Evolutionary conservation across 2,329 filamentous ascomycete species (phyloP), one percentile per base, ranked within the genome.

Genomic region (Stenocarpella maydis): DNA sequence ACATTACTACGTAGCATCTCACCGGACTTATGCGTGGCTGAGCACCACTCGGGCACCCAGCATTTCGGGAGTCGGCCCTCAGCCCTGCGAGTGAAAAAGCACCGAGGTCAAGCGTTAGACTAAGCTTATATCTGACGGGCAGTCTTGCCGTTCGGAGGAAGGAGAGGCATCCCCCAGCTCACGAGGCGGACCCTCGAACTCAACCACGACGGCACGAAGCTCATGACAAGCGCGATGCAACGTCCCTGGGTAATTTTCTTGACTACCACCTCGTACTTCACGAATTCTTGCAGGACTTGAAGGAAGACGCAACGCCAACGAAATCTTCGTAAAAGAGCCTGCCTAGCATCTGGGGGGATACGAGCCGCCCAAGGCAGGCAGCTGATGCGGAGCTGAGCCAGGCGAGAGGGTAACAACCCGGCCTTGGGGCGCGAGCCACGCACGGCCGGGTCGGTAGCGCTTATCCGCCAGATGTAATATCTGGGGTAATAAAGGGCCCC

Each of bases 1-100:
- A 24, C 41, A 64, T n/a, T 68, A 52, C 31, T 70, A 68, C 69
- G 69, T 68, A 61, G 34, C 50, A 64, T 68, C 55, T 67, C 26
- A 64, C 41, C 31, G n/a, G 49, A 19, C 53, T 55, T 34, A 28
- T 19, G 21, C 31, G 65, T 63, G 69, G 69, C 69, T 68, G 49
- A 70, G 69, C 31, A 58, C 5, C 26, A 39, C 43, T 54, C 54
- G 37, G 54, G 39, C 24, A n/a, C 24, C 26, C 34, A 41, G 19
- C 37, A 55, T 4, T 31, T 26, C 41, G 4, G 31, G 24, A 68
- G 26, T 28, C 41, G 28, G 47, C n/a, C 39, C 55, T 68, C 54
- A 69, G 54, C 68, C 54, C 47, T 67, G 55, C 41, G 24, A 60
- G 5, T 10, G 21, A 21, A 19, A 17, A 19, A 28, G 26, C 28